Conservation (phyloP, 2,329 filamentous ascomycete species). For the Dendryphion nanum region DNA sequence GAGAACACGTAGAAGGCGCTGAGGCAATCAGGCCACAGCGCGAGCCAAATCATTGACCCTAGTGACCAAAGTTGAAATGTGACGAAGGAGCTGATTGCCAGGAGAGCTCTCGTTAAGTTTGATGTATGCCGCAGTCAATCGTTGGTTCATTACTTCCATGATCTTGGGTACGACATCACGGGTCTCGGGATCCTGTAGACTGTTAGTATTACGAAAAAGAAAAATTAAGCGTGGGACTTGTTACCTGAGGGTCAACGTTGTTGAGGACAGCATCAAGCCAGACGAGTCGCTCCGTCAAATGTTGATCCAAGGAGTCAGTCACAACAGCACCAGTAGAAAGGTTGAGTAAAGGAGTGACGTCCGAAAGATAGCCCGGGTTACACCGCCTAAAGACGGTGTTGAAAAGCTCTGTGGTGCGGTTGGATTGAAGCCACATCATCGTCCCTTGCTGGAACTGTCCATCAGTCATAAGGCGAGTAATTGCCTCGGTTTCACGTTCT, state of each 20-base stretch:
- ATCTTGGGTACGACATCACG: conserved; percentile 57
- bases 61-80: conserved; percentile 47
- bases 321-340: conserved; percentile 64
- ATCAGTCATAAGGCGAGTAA: conserved; percentile 62
- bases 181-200: conserved; percentile 52
- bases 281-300: conserved; percentile 54
- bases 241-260: conserved; percentile 54
- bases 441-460: conserved; percentile 51
- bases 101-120: conserved; percentile 53
- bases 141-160: conserved; percentile 58
- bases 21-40: conserved; percentile 15
- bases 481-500: conserved; percentile 59
- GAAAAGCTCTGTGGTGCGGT: conserved; percentile 59
- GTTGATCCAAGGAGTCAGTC: conserved; percentile 54
- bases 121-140: conserved; percentile 59
- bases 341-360: conserved; percentile 57
- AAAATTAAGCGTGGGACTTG: conserved; percentile 15
- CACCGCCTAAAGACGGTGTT: conserved; percentile 60
- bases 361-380: conserved; percentile 56
- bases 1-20: too few relatives aligned
- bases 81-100: conserved; percentile 52
- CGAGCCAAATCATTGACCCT: conserved; percentile 34
- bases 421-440: conserved; percentile 61
- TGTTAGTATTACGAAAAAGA: conserved; percentile 13
- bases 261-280: conserved; percentile 59